phyloP scores from a whole-genome alignment of 306 rosid genomes.

The Biancaea sappan region DNA sequence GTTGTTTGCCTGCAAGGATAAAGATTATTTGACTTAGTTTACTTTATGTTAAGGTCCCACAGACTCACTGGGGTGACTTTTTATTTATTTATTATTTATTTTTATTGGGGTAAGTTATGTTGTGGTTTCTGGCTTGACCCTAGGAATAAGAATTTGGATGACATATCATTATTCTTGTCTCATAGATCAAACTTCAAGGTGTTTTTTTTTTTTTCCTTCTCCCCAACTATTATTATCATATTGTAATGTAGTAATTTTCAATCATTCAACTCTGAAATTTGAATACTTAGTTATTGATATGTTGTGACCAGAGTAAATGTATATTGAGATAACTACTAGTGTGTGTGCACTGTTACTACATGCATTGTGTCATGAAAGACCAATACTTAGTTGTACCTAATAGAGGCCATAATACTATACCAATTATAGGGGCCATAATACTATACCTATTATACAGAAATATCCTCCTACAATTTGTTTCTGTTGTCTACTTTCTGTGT shows the following conservation, averaged over 20 bases:
- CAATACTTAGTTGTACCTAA: not conserved
- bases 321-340: not conserved
- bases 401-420: not conserved
- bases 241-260: not conserved
- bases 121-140: not conserved
- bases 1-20: not conserved
- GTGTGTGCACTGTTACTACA: not conserved
- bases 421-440: not conserved
- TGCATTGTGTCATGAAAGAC: not conserved
- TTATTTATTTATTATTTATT: not conserved
- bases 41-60: not conserved
- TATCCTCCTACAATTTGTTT: not conserved
- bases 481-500: not conserved
- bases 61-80: not conserved
- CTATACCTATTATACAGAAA: not conserved
- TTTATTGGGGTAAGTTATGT: not conserved
- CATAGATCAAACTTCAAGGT: not conserved
- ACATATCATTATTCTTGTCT: not conserved
- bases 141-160: not conserved
- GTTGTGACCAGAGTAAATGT: not conserved
- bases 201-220: not conserved
- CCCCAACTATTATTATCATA: not conserved
- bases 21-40: not conserved
- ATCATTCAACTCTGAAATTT: not conserved
- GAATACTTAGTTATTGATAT: not conserved